A percentile compares a stretch with the other conserved stretches of the same genome.
Conservation (phyloP, 306 rosid genomes). For the Cicer arietinum region DNA sequence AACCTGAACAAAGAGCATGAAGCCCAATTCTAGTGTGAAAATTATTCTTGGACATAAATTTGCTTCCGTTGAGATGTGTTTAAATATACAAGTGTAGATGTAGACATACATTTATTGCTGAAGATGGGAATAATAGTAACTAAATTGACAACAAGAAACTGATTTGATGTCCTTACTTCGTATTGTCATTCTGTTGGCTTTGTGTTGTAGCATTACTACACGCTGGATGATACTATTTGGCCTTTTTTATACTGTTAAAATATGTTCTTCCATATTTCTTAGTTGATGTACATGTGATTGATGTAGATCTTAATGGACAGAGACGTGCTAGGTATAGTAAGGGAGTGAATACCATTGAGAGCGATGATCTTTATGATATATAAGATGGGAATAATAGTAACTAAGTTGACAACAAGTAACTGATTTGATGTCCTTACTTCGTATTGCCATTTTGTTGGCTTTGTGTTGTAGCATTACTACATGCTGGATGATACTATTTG, state of each 20-base stretch:
- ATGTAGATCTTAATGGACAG: conserved; percentile 57
- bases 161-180: conserved; percentile 20
- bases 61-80: conserved; percentile 27
- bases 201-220: conserved; percentile 2
- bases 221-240: conserved; percentile 11
- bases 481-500: conserved; percentile 11
- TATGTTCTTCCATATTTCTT: conserved; percentile 39
- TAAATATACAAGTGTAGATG: conserved; percentile 36
- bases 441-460: conserved; percentile 37
- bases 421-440: not conserved
- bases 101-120: conserved; percentile 19
- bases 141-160: conserved; percentile 29
- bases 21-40: conserved; percentile 29
- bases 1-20: conserved; percentile 24
- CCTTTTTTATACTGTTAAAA: conserved; percentile 30
- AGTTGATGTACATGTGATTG: conserved; percentile 30
- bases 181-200: conserved; percentile 39
- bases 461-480: conserved; percentile 3
- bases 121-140: conserved; percentile 29
- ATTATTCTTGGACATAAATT: conserved; percentile 31
- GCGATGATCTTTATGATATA: conserved; percentile 67
- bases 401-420: too few relatives aligned
- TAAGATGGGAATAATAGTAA: conserved; percentile 41
- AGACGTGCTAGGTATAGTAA: conserved; percentile 63
- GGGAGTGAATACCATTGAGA: conserved; percentile 42